Percentiles rank a stretch among this genome's conserved stretches.
Evolutionary conservation across 768 basidiomycete genomes (phyloP).

Genomic region (Postia placenta): DNA sequence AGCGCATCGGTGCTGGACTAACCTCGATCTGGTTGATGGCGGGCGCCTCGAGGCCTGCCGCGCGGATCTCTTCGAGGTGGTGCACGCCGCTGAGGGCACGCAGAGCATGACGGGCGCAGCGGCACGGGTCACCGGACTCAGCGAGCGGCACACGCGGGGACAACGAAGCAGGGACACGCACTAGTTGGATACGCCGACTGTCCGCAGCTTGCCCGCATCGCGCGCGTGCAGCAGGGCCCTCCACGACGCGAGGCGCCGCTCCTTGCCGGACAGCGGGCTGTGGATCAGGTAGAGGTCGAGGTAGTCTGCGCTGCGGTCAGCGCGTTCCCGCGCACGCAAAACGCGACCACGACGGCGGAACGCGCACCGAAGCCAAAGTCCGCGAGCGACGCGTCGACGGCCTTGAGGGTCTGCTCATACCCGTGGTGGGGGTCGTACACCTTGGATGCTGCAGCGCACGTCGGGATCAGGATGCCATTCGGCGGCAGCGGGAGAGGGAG

Average conservation of each 20-base stretch:
- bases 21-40: constrained; percentile 84
- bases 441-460: constrained; percentile 66
- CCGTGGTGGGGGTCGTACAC: constrained; percentile 51
- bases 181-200: constrained; percentile 46
- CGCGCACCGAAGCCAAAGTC: constrained; percentile 52
- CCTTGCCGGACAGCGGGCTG: constrained; percentile 32
- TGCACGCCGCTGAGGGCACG: constrained; percentile 44
- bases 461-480: constrained; percentile 33
- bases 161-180: constrained; percentile 11
- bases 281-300: constrained; percentile 47
- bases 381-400: constrained; percentile 56
- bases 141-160: not conserved
- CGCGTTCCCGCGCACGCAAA: not conserved
- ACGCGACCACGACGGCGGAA: not conserved
- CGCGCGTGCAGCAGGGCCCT: constrained; percentile 30
- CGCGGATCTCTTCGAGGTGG: constrained; percentile 70
- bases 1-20: constrained; percentile 10
- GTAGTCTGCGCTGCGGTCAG: constrained; percentile 25
- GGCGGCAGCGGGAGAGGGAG: constrained; percentile 4
- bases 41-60: constrained; percentile 57
- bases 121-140: no score
- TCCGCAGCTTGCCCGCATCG: constrained; percentile 31
- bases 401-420: constrained; percentile 52
- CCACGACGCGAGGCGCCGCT: constrained; percentile 34
- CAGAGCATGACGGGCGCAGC: no score